Percentiles rank a stretch among this genome's conserved stretches.
phyloP scores from a whole-genome alignment of 495 filamentous ascomycete species.

The Talaromyces stipitatus region DNA sequence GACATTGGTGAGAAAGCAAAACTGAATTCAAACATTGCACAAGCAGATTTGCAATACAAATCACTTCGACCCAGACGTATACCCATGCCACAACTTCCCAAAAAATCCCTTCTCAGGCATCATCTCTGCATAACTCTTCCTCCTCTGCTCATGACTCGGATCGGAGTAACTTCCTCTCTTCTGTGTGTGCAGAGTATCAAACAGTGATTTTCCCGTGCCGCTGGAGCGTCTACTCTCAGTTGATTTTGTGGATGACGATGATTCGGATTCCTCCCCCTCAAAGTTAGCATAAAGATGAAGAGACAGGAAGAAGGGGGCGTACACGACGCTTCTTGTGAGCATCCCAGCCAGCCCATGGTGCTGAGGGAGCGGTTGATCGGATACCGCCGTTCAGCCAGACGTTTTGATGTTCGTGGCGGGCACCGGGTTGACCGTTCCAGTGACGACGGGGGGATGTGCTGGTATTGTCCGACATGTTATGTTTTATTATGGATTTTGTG shows the following conservation, averaged over 20 bases:
- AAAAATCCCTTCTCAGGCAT: conserved; percentile 32
- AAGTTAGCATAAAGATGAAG: background rate
- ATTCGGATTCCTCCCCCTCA: conserved; percentile 14
- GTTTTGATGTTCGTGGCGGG: conserved; percentile 36
- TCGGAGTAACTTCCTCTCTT: conserved; percentile 40
- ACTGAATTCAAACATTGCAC: background rate
- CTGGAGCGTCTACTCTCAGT: conserved; percentile 26
- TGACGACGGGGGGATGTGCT: conserved; percentile 20
- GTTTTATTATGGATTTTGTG: background rate
- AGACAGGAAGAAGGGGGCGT: background rate
- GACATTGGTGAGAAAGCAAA: background rate
- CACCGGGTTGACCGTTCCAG: conserved; percentile 33
- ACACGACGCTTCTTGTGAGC: conserved; percentile 11
- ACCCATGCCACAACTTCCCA: conserved; percentile 48
- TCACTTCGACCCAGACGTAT: conserved; percentile 22
- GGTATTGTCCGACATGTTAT: conserved; percentile 17
- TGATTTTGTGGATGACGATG: conserved; percentile 22
- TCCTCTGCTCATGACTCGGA: conserved; percentile 25
- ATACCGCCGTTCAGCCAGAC: conserved; percentile 35
- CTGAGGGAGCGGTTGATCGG: conserved; percentile 7
- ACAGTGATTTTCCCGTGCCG: conserved; percentile 26
- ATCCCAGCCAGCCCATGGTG: conserved; percentile 18
- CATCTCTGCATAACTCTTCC: conserved; percentile 46
- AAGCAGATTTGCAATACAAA: background rate
- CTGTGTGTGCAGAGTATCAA: conserved; percentile 41